phyloP scores from a whole-genome alignment of 306 rosid genomes.

The Rubus parviflorus region DNA sequence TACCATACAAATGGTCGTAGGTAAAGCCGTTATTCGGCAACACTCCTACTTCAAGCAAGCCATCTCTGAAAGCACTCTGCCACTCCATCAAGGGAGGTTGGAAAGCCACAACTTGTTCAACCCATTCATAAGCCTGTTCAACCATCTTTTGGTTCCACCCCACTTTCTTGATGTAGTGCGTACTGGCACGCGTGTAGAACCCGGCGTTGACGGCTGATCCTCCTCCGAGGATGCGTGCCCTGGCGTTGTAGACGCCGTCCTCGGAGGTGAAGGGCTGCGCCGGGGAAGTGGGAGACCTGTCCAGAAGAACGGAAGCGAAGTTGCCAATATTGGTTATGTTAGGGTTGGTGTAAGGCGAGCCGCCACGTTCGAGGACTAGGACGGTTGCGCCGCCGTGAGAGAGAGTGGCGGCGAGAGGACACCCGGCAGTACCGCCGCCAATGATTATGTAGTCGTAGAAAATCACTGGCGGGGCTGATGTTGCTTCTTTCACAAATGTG shows the following conservation, averaged over 20 bases:
- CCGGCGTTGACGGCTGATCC: slow-evolving; percentile 76
- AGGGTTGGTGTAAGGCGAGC: slow-evolving; percentile 60
- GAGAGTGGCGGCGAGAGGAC: slow-evolving; percentile 81
- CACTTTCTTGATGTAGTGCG: slow-evolving; percentile 27
- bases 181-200: slow-evolving; percentile 56
- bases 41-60: slow-evolving; percentile 61
- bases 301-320: slow-evolving; percentile 42
- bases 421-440: slow-evolving; percentile 85
- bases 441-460: slow-evolving; percentile 64
- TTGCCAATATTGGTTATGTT: slow-evolving; percentile 39
- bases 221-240: slow-evolving; percentile 60
- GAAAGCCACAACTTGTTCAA: slow-evolving; percentile 54
- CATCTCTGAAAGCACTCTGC: slow-evolving; percentile 63
- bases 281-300: slow-evolving; percentile 50
- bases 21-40: slow-evolving; percentile 62
- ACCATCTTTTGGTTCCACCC: slow-evolving; percentile 55
- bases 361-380: slow-evolving; percentile 69
- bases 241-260: slow-evolving; percentile 55
- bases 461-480: slow-evolving; percentile 40
- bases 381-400: slow-evolving; percentile 56
- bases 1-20: slow-evolving; percentile 57
- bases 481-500: slow-evolving; percentile 55
- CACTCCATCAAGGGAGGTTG: slow-evolving; percentile 51
- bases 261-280: slow-evolving; percentile 59
- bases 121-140: slow-evolving; percentile 59